Evolutionary conservation across 2,329 filamentous ascomycete genomes (phyloP).

Genomic region (Colletotrichum musicola): DNA sequence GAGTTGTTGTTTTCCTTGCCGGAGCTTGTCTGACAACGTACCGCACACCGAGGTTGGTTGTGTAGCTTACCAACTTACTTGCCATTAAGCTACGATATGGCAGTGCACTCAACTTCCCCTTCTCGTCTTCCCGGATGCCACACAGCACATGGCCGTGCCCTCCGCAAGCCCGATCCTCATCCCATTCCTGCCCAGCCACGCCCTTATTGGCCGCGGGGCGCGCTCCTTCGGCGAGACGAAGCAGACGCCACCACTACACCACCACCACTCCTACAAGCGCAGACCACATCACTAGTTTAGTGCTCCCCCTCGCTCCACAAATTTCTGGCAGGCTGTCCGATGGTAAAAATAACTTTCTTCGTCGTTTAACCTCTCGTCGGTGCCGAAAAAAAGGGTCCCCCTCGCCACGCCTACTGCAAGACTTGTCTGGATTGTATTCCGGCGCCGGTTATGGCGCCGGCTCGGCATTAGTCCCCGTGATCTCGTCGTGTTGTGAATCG

Average conservation of each 20-base stretch:
- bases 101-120: background rate
- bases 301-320: background rate
- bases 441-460: background rate
- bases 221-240: constrained; percentile 1
- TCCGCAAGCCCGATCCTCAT: constrained; percentile 6
- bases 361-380: constrained; percentile 1
- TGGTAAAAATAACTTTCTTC: constrained; percentile 18
- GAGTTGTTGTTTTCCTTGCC: background rate
- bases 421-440: background rate
- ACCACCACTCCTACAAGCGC: constrained; percentile 3
- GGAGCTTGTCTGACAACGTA: background rate
- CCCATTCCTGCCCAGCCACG: constrained; percentile 11
- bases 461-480: background rate
- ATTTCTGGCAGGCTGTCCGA: background rate
- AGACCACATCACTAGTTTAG: background rate
- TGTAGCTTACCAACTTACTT: constrained; percentile 1
- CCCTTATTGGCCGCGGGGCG: constrained; percentile 12
- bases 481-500: background rate
- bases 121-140: constrained; percentile 4
- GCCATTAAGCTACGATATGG: background rate
- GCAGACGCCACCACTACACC: constrained; percentile 14
- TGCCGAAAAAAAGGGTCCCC: constrained; percentile 10
- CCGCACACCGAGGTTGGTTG: background rate
- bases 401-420: background rate
- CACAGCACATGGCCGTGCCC: constrained; percentile 12